Conservation (phyloP, 1,284 basidiomycete species). For the Butyriboletus regius region DNA sequence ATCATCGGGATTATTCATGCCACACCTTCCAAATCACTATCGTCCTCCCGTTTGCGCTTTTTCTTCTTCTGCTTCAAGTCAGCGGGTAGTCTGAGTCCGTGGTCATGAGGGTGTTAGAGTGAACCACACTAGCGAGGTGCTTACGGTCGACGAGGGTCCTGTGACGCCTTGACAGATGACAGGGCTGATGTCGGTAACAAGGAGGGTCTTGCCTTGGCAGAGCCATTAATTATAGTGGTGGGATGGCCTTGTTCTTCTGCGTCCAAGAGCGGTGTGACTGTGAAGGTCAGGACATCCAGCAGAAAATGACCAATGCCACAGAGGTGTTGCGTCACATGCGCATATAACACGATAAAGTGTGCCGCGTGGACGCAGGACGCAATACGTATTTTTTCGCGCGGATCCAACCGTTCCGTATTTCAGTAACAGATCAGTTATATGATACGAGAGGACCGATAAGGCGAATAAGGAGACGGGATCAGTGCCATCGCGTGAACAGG, state of each 20-base stretch:
- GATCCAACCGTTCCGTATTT: constrained; percentile 7
- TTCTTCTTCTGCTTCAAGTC: constrained; percentile 74
- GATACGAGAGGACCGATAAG: constrained; percentile 12
- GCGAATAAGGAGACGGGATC: constrained; percentile 8
- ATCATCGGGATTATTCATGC: constrained; percentile 9
- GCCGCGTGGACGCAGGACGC: background rate
- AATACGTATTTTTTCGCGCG: constrained; percentile 9
- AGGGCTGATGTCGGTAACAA: constrained; percentile 18
- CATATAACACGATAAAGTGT: background rate
- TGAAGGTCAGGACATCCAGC: constrained; percentile 1
- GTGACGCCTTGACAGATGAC: constrained; percentile 27
- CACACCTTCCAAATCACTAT: constrained; percentile 65
- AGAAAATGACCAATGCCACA: constrained; percentile 10
- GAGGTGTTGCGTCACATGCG: constrained; percentile 8
- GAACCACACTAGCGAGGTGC: constrained; percentile 9
- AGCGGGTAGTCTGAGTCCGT: constrained; percentile 30
- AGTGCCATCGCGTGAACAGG: constrained; percentile 9
- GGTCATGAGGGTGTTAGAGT: constrained; percentile 8
- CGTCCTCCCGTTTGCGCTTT: constrained; percentile 74
- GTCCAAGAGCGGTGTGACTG: constrained; percentile 25
- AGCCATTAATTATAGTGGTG: constrained; percentile 20
- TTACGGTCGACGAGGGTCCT: constrained; percentile 41
- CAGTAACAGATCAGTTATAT: background rate
- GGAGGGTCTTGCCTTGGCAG: constrained; percentile 20
- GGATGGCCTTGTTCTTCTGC: constrained; percentile 22